phyloP scores from a whole-genome alignment of 257 asterid genomes.

The Echites panduratus region DNA sequence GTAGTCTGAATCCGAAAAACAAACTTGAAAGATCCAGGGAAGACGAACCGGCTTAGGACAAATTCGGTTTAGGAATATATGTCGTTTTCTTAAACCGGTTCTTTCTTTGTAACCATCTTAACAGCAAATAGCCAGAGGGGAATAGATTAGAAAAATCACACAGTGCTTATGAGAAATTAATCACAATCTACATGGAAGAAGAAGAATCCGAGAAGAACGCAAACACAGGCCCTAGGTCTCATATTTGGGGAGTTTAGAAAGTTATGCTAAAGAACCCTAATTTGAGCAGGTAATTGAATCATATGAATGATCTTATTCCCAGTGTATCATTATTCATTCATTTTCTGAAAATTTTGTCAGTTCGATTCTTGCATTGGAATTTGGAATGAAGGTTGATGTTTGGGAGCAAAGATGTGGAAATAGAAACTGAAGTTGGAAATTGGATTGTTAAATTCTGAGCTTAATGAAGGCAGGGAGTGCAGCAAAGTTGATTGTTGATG shows the following conservation, averaged over 20 bases:
- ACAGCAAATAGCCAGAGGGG: slow-evolving; percentile 21
- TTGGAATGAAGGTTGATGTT: slow-evolving; percentile 2
- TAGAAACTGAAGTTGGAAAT: slow-evolving; percentile 5
- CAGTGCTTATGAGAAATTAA: background rate
- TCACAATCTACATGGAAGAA: slow-evolving; percentile 13
- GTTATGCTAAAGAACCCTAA: slow-evolving; percentile 15
- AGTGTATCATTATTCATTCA: background rate
- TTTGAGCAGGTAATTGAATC: background rate
- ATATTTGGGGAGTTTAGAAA: background rate
- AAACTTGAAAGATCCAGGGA: background rate
- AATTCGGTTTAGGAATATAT: background rate
- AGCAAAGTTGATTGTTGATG: slow-evolving; percentile 94
- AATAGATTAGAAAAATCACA: slow-evolving; percentile 13
- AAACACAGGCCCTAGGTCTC: background rate
- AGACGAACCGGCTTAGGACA: background rate
- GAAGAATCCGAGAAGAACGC: background rate
- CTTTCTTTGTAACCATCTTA: slow-evolving; percentile 5
- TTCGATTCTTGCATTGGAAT: slow-evolving; percentile 4
- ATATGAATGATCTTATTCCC: background rate
- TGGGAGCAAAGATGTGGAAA: background rate
- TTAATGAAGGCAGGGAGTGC: slow-evolving; percentile 98
- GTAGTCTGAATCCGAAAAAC: background rate
- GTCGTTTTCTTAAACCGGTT: background rate
- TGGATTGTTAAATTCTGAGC: slow-evolving; percentile 9
- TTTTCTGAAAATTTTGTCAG: background rate